Base-by-base conservation (phyloP, 306 rosid species). In the Macrotyloma uniflorum region DNA sequence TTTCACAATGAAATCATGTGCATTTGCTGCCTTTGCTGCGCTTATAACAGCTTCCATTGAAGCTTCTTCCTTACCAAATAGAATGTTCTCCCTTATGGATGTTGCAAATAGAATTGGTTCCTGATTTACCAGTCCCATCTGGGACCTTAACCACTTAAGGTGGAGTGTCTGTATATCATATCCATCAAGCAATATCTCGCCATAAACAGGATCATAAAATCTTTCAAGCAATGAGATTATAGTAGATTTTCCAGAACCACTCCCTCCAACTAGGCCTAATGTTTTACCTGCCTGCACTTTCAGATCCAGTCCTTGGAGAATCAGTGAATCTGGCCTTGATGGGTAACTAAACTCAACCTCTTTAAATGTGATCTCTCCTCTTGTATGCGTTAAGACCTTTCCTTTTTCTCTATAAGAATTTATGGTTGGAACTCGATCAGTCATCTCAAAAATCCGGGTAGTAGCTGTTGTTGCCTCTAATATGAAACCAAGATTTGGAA, bases 181-280 rank as follows among this genome's bases (percentile, higher is more conserved):
- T 38, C 96, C 93, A 75, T 93, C 98, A 75, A 93, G 86, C 35
- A 86, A 79, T 82, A 93, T 85, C 8, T 84, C 82, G 16, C 98
- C 98, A 57, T 40, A 9, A 2, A 43, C 28, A n/a, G 98, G 92
- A 75, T 91, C 96, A 88, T 93, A 93, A 70, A 91, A 93, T 57
- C 98, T 88, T 87, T 93, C 91, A n/a, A 91, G 85, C 71, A 93
- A 79, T 72, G 93, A 84, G 70, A 91, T 79, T 32, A 90, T 83
- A 0, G 97, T 93, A 16, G 98, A 93, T 86, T 93, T 93, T 15
- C 97, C 96, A 33, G 96, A 91, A 77, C 93, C 98, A 84, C 98
- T 93, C 64, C 90, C 91, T 69, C 98, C 98, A 45, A 91, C 91
- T 76, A 93, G 85, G 33, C 93, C 98, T 55, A 88, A 74, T 66